Base-by-base conservation (phyloP, 1,139 yeast genomes). In the Pichia norvegensis region DNA sequence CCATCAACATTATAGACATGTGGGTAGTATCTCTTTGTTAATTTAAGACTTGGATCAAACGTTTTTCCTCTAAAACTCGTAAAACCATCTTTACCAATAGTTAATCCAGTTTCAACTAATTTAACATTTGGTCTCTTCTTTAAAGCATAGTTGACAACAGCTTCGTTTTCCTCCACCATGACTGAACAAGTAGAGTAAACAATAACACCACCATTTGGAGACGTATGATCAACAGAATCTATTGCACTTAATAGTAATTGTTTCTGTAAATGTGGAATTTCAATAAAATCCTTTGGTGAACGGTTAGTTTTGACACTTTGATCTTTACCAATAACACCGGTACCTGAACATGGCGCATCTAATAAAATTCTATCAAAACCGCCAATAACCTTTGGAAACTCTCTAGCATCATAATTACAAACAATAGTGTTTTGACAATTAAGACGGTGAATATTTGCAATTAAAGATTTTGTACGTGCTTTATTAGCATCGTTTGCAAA, bases 301-400 rank as follows among this genome's bases (percentile, higher is more conserved):
- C 97, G 84, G 55, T 85, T 83, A 16, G 86, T 84, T 67, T 94
- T 94, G 52, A 92, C 97, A 44, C 88, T 82, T 62, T 88, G 95
- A 69, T 94, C 98, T 70, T 94, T 94, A 52, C 96, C 94, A 63
- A 94, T 90, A 57, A 94, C 98, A 70, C 99, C 99, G 4, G 98
- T 92, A 71, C 99, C 99, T 4, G 98, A 88, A 70, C 99, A 94
- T 55, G 99, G 99, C 31, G 99, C 98, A 74, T 94, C 99, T 57
- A 94, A 74, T 52, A 94, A 70, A 41, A 94, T 81, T 67, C 98
- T 79, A 65, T 94, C 98, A 59, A 94, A 94, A 1, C 98, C 98
- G 55, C 98, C 98, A 64, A 94, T 87, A 44, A 92, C 97, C 65
- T 88, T 88, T 41, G 98, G 98, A 64, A 94, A 94, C 65, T 92